Conservation (phyloP, 176 grass and related monocot species). For the Lolium multiflorum region DNA sequence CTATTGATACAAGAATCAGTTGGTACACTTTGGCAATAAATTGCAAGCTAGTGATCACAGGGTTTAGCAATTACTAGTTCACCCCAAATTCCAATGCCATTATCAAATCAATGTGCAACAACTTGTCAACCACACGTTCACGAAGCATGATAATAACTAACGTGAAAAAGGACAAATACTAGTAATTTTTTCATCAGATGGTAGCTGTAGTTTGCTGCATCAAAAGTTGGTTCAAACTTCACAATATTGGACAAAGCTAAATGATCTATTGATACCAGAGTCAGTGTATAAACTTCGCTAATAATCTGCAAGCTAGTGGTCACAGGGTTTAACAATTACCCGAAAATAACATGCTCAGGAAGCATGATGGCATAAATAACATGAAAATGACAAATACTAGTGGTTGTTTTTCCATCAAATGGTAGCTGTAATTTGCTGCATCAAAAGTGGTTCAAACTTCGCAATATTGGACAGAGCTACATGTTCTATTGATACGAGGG, state of each 20-base stretch:
- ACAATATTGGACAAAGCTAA: too few relatives aligned
- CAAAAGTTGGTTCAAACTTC: neutral
- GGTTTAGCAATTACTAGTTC: neutral
- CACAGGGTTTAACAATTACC: too few relatives aligned
- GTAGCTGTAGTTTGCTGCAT: neutral
- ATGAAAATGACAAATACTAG: neutral
- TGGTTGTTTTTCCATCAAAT: neutral
- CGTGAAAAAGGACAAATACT: neutral
- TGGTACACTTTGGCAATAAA: neutral
- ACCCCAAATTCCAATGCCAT: neutral
- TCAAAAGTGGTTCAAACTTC: neutral
- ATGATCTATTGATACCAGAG: too few relatives aligned
- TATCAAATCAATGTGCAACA: neutral
- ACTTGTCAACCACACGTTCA: neutral
- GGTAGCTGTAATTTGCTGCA: neutral
- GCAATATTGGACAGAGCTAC: neutral
- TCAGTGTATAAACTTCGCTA: too few relatives aligned
- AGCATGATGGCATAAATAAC: neutral
- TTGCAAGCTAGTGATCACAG: neutral
- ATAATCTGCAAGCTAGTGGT: too few relatives aligned
- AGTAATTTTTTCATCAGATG: neutral
- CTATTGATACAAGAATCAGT: neutral
- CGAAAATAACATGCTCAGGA: neutral
- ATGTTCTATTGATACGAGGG: neutral
- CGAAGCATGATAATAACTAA: neutral